These are phyloP conservation scores for Chaetoceros muelleri DNA, from an alignment of 108 stramenopile genomes.

Conservation along the genomic window DNA sequence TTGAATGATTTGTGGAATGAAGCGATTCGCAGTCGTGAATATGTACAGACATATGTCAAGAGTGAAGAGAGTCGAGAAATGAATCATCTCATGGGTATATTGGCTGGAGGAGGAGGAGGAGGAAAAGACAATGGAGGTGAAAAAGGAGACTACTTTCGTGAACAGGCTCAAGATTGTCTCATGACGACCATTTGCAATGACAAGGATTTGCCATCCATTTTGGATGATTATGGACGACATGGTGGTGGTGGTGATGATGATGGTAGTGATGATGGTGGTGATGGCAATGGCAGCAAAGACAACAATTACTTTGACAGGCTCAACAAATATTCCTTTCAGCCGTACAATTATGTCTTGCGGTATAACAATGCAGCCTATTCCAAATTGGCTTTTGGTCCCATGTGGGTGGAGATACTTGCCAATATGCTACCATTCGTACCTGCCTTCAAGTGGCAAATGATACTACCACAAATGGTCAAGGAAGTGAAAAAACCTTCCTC, in stretches of 20 bases:
- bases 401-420: constrained; percentile 58
- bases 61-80: background rate
- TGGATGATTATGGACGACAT: constrained; percentile 51
- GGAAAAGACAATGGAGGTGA: constrained; percentile 7
- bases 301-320: constrained; percentile 8
- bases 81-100: background rate
- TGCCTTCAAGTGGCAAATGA: background rate
- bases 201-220: constrained; percentile 44
- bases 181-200: constrained; percentile 85
- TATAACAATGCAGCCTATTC: constrained; percentile 45
- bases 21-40: constrained; percentile 38
- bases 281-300: constrained; percentile 4
- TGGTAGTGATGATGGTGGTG: constrained; percentile 6
- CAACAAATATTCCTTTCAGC: constrained; percentile 18
- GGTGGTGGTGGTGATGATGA: constrained; percentile 20
- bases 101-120: constrained; percentile 29
- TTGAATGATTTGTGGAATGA: constrained; percentile 27
- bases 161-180: constrained; percentile 58
- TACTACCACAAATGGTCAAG: background rate
- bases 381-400: constrained; percentile 58
- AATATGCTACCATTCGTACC: constrained; percentile 33
- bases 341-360: constrained; percentile 19
- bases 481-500: constrained; percentile 1
- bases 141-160: constrained; percentile 1
- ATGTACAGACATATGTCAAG: constrained; percentile 14